Evolutionary conservation across 129 eudicot species (phyloP).

Genomic region (Scalesia atractyloides): DNA sequence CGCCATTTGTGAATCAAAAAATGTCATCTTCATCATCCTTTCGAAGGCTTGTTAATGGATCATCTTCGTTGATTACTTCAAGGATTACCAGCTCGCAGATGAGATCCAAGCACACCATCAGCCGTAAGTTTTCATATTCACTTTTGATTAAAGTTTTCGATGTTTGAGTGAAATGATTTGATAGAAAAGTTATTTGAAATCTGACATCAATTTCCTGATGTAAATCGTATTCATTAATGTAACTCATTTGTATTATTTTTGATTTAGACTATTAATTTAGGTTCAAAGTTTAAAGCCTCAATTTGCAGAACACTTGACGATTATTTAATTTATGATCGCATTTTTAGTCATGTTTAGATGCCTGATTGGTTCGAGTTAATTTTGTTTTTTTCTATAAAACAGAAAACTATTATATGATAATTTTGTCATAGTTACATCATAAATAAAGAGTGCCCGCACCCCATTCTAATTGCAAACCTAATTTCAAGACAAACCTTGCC

Average conservation of each 20-base stretch:
- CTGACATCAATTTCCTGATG: neutral
- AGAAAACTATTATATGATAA: too few species aligned
- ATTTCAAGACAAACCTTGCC: too few species aligned
- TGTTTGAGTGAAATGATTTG: neutral
- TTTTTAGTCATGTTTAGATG: too few species aligned
- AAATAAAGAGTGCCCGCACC: too few species aligned
- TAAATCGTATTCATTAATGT: neutral
- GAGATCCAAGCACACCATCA: conserved; percentile 28
- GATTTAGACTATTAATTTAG: too few species aligned
- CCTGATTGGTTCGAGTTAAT: too few species aligned
- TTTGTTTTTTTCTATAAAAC: too few species aligned
- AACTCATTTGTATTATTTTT: neutral
- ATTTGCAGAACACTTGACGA: too few species aligned
- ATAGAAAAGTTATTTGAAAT: neutral
- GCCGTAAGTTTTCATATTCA: conserved; percentile 23
- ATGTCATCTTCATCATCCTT: neutral
- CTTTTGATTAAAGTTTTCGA: neutral
- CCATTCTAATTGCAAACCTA: too few species aligned
- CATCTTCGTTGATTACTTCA: conserved; percentile 13
- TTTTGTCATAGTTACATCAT: too few species aligned
- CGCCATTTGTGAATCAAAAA: conserved; percentile 1
- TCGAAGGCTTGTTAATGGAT: conserved; percentile 29
- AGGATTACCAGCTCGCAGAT: conserved; percentile 28
- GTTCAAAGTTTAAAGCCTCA: too few species aligned
- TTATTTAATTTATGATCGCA: too few species aligned